phyloP scores from a whole-genome alignment of 106 monocot species.

The Allium sativum region DNA sequence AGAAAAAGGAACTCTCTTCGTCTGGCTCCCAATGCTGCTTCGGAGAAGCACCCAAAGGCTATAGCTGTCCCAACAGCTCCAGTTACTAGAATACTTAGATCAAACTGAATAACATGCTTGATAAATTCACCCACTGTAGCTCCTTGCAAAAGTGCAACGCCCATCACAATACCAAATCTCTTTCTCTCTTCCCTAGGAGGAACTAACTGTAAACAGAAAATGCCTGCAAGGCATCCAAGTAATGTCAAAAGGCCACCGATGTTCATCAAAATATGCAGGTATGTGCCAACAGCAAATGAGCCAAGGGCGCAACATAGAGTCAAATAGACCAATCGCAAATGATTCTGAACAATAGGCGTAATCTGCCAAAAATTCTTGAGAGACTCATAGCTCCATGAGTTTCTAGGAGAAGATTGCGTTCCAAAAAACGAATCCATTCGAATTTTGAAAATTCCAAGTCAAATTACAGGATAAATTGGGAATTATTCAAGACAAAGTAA shows the following conservation, averaged over 20 bases:
- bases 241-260: conserved; percentile 45
- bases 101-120: conserved; percentile 5
- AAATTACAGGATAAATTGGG: no score
- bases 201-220: conserved; percentile 19
- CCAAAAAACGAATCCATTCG: conserved; percentile 51
- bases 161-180: conserved; percentile 58
- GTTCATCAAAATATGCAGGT: conserved; percentile 50
- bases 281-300: conserved; percentile 47
- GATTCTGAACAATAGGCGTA: conserved; percentile 54
- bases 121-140: conserved; percentile 71
- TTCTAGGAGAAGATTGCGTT: conserved; percentile 1
- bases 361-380: conserved; percentile 68
- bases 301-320: conserved; percentile 52
- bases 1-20: conserved; percentile 69
- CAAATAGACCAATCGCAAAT: conserved; percentile 69
- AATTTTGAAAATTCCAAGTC: no score
- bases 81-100: conserved; percentile 53
- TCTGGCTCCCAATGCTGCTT: conserved; percentile 70
- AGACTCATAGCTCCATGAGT: conserved; percentile 44
- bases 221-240: conserved; percentile 22
- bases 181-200: conserved; percentile 42
- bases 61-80: conserved; percentile 79
- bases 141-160: conserved; percentile 47
- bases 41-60: conserved; percentile 79
- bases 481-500: no score